Conservation (phyloP, 192 early-diverging fungal genomes). For the Lobosporangium transversale region DNA sequence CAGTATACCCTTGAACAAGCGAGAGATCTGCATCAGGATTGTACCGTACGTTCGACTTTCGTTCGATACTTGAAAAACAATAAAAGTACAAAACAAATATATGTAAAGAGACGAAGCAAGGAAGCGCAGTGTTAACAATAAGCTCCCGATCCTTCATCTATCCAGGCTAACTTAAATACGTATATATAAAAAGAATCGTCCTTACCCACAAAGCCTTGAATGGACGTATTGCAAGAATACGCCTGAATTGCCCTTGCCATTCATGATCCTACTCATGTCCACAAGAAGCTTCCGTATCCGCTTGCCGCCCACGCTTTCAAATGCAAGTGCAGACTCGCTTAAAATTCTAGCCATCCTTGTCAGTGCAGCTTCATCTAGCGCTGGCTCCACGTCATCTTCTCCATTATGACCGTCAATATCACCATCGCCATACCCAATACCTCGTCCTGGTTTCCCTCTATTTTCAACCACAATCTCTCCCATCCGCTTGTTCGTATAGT, state of each 20-base stretch:
- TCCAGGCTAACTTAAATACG: too few species aligned
- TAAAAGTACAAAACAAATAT: too few species aligned
- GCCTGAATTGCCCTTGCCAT: slow-evolving; percentile 92
- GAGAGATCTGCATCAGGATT: slow-evolving; percentile 63
- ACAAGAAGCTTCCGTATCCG: slow-evolving; percentile 20
- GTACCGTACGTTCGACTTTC: slow-evolving; percentile 62
- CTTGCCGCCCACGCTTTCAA: slow-evolving; percentile 18
- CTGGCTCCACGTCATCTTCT: neutral
- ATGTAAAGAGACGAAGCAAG: neutral
- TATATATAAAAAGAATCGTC: too few species aligned
- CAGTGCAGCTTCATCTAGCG: slow-evolving; percentile 20
- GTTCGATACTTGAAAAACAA: slow-evolving; percentile 89
- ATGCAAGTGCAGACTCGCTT: slow-evolving; percentile 30
- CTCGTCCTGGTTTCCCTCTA: slow-evolving; percentile 11
- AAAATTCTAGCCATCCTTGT: slow-evolving; percentile 25
- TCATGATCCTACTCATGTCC: slow-evolving; percentile 50
- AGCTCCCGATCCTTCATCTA: too few species aligned
- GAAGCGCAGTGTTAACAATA: too few species aligned
- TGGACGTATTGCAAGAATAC: slow-evolving; percentile 96
- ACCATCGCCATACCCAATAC: slow-evolving; percentile 4
- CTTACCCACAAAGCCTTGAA: slow-evolving; percentile 85
- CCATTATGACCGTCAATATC: slow-evolving; percentile 2
- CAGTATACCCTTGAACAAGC: slow-evolving; percentile 69
- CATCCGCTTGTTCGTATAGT: slow-evolving; percentile 25
- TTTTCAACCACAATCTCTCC: slow-evolving; percentile 30